These are phyloP conservation scores for Talaromyces liani DNA, from an alignment of 495 filamentous ascomycete species.

Conservation along the genomic window DNA sequence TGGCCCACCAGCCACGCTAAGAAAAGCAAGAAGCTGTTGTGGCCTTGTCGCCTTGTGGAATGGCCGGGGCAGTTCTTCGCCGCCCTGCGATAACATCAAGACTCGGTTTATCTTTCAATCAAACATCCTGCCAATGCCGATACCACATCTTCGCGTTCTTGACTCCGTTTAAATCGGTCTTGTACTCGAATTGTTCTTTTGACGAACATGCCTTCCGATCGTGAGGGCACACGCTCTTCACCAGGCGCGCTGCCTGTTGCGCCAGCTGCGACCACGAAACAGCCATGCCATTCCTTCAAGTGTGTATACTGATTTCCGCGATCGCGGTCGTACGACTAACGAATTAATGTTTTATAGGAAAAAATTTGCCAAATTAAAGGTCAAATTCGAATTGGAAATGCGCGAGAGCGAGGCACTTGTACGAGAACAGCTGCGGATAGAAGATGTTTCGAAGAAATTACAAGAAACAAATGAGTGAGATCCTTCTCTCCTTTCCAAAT, in stretches of 20 bases:
- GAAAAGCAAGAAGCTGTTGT: not conserved
- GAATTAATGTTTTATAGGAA: constrained; percentile 46
- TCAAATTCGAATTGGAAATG: constrained; percentile 78
- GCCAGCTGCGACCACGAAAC: constrained; percentile 25
- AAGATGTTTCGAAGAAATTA: constrained; percentile 67
- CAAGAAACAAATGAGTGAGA: constrained; percentile 79
- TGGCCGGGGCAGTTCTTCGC: not conserved
- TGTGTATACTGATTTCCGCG: constrained; percentile 12
- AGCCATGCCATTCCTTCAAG: constrained; percentile 39
- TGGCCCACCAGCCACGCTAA: not conserved
- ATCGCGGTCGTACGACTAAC: not conserved
- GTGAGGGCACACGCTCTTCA: constrained; percentile 17
- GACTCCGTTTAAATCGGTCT: not conserved
- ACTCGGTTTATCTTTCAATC: not conserved
- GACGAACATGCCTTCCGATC: constrained; percentile 26
- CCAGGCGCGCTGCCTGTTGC: constrained; percentile 29
- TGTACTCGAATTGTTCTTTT: constrained; percentile 1
- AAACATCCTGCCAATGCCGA: not conserved
- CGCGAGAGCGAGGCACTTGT: constrained; percentile 70
- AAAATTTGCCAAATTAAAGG: constrained; percentile 90
- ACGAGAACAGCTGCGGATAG: constrained; percentile 67
- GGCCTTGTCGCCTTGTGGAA: not conserved
- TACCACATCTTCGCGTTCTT: not conserved
- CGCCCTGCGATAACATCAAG: not conserved
- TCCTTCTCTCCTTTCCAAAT: not conserved